Base-by-base conservation (phyloP, 2,329 filamentous ascomycete species). In the Aspergillus niger region DNA sequence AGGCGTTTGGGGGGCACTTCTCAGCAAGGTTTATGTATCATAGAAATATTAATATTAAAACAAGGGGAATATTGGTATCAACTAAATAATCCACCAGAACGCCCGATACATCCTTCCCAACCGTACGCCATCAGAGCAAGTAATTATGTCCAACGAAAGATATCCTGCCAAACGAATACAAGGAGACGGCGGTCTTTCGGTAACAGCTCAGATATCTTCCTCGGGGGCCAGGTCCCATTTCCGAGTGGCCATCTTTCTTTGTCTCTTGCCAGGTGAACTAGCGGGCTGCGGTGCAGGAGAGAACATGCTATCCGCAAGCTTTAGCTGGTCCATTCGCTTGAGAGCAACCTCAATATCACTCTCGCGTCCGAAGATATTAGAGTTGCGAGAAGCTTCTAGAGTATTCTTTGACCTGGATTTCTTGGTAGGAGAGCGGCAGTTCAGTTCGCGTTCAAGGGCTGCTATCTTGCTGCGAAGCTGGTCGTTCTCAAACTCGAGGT, bases 401-500 rank as follows among this genome's bases (percentile, higher is more conserved):
- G 64, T 62, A 10, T 72, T 74, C 58, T 75, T 77, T 10, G 70
- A 55, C 44, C 70, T 72, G n/a, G 75, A 69, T 65, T 77, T 78
- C 75, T 86, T 89, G 3, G 81, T 85, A 0, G 89, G 89, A 57
- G 87, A 91, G 57, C 86, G 83, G 13, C 80, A 81, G 0, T 80
- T 79, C 5, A 91, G 71, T 74, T 92, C 89, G 38, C 89, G 83
- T 70, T 87, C 87, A 24, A 93, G 74, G 2, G 86, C 79, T 1
- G 81, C 81, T 20, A 92, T 81, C 68, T 90, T 89, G 24, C 84
- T 82, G 13, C 87, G 83, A 39, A 94, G 80, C 3, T 85, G 81
- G 62, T 90, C 87, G 57, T 92, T 92, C 70, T 93, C 90, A 53
- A 86, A 78, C 68, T 90, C 86, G 1, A 92, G 77, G 49, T 89